Percentiles rank a stretch among this genome's conserved stretches.
Conservation (phyloP, 164 flowering plant species). For the Umbilicus rupestris region DNA sequence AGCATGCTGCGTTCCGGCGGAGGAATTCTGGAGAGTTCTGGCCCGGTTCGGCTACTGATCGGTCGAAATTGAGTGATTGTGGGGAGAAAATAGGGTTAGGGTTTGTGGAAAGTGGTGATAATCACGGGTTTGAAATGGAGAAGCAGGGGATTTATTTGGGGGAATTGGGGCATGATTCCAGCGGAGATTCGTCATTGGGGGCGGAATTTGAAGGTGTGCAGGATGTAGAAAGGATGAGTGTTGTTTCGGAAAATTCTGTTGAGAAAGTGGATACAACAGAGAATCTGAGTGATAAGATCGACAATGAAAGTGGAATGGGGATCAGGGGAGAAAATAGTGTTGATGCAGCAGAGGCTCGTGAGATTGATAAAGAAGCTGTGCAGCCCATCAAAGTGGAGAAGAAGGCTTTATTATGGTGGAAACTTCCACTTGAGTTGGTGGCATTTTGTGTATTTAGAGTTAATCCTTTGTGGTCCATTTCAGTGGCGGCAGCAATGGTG, state of each 20-base stretch:
- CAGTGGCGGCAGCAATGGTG: constrained; percentile 73
- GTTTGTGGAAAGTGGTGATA: constrained; percentile 23
- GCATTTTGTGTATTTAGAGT: constrained; percentile 56
- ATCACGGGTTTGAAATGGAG: constrained; percentile 12
- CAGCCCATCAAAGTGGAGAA: constrained; percentile 20
- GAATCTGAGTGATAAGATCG: neutral
- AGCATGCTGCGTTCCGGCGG: constrained; percentile 14
- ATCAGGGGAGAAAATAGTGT: neutral
- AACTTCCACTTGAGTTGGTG: constrained; percentile 70
- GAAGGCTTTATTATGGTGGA: constrained; percentile 68
- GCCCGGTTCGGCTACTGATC: constrained; percentile 50
- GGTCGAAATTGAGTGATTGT: constrained; percentile 23
- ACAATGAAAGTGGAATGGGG: neutral
- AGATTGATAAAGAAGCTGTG: constrained; percentile 12
- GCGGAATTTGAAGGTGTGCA: constrained; percentile 13
- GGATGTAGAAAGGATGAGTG: constrained; percentile 9
- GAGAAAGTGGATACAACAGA: neutral
- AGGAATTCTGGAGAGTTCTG: constrained; percentile 23
- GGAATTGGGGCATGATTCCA: constrained; percentile 28
- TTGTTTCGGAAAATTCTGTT: neutral
- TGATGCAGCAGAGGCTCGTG: constrained; percentile 2
- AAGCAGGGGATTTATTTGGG: neutral
- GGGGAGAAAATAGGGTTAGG: constrained; percentile 19
- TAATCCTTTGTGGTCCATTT: constrained; percentile 75
- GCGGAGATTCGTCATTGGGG: constrained; percentile 15